phyloP scores from a whole-genome alignment of 2,329 filamentous ascomycete genomes.

The Trichoderma harzianum region DNA sequence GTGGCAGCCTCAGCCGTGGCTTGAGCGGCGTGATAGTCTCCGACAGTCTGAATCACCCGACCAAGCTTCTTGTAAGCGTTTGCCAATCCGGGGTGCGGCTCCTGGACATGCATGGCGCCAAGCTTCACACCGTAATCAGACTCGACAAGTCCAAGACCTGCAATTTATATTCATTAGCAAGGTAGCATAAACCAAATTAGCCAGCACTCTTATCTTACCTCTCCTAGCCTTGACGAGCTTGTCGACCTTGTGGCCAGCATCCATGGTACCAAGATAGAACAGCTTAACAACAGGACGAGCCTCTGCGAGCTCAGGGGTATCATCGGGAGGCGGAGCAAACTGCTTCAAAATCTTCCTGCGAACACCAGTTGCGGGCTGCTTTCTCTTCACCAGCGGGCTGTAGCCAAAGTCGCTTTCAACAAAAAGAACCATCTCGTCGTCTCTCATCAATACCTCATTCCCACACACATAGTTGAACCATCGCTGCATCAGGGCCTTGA shows the following conservation, averaged over 20 bases:
- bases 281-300: constrained; percentile 89
- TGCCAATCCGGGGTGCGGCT: constrained; percentile 81
- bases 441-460: constrained; percentile 88
- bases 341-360: constrained; percentile 95
- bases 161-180: constrained; percentile 24
- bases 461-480: constrained; percentile 94
- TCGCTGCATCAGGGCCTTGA: constrained; percentile 85
- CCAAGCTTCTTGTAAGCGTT: constrained; percentile 94
- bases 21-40: constrained; percentile 94
- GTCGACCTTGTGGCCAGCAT: constrained; percentile 95
- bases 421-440: constrained; percentile 96
- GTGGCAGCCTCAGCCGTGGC: constrained; percentile 95
- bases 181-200: constrained; percentile 12
- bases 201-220: constrained; percentile 52
- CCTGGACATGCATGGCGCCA: constrained; percentile 80
- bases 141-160: constrained; percentile 86
- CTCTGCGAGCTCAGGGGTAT: constrained; percentile 89
- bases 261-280: constrained; percentile 94
- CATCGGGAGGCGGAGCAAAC: constrained; percentile 94
- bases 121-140: constrained; percentile 92
- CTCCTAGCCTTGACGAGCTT: constrained; percentile 86
- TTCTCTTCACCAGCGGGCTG: constrained; percentile 90
- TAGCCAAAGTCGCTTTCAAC: constrained; percentile 99
- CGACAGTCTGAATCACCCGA: constrained; percentile 86
- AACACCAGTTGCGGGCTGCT: constrained; percentile 94